These are phyloP conservation scores for Candida railenensis DNA, from an alignment of 805 yeast genomes.

Conservation along the genomic window DNA sequence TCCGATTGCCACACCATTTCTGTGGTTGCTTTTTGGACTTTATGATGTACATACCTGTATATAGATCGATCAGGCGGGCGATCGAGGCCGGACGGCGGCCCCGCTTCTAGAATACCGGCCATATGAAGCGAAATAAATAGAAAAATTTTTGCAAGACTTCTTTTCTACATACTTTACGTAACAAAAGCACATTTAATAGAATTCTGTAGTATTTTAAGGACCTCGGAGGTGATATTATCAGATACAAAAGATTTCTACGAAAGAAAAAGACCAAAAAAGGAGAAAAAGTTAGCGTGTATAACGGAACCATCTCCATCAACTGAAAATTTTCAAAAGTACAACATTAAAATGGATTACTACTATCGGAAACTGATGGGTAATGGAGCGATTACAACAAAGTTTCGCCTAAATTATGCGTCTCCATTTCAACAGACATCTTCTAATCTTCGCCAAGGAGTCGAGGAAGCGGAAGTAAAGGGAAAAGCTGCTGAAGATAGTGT, in stretches of 20 bases:
- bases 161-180: no score
- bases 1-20: neutral
- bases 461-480: neutral
- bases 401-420: conserved; percentile 19
- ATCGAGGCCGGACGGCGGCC: neutral
- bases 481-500: neutral
- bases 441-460: conserved; percentile 11
- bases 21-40: neutral
- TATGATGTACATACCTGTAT: no score
- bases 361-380: conserved; percentile 39
- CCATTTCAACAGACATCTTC: conserved; percentile 18
- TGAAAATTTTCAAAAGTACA: no score
- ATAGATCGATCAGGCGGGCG: neutral
- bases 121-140: no score
- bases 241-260: no score
- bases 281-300: neutral
- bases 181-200: no score
- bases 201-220: no score
- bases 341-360: conserved; percentile 29
- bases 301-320: no score
- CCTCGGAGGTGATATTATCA: no score
- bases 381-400: conserved; percentile 37
- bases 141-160: no score
- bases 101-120: no score
- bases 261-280: neutral